Percentiles rank a stretch among this genome's conserved stretches.
These are phyloP conservation scores for Cymbopogon flexuosus DNA, from an alignment of 202 grass and related monocot genomes.

Conservation along the genomic window DNA sequence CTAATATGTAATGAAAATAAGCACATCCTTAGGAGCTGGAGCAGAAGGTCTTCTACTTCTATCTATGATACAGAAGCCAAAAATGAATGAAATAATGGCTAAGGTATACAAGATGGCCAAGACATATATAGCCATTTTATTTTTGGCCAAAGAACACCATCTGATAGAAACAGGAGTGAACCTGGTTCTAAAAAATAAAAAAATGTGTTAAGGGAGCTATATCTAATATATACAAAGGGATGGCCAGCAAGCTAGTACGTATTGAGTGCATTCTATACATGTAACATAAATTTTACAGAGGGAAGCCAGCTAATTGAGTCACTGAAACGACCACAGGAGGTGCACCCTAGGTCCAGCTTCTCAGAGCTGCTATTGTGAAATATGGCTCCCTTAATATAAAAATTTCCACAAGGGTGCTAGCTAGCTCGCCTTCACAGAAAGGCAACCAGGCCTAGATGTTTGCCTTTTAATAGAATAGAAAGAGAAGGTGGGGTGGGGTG, in stretches of 20 bases:
- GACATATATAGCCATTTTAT: neutral
- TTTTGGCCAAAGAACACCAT: neutral
- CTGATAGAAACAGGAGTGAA: neutral
- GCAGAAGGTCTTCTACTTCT: neutral
- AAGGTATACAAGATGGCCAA: too few relatives aligned
- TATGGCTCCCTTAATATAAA: constrained; percentile 5
- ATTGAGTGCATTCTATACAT: neutral
- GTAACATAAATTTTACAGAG: neutral
- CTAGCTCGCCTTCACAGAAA: neutral
- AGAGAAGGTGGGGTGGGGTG: too few relatives aligned
- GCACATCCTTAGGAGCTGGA: neutral
- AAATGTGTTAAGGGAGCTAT: neutral
- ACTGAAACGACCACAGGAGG: neutral
- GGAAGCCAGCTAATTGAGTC: neutral
- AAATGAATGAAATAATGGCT: neutral
- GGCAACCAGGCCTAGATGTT: neutral
- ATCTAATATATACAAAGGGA: neutral
- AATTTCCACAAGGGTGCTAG: neutral
- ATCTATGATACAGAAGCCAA: neutral
- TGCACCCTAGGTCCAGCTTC: neutral
- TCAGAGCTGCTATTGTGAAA: neutral
- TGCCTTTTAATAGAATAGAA: too few relatives aligned
- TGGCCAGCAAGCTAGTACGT: neutral
- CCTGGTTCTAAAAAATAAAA: neutral
- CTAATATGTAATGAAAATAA: neutral